Conservation (phyloP, 306 rosid species). For the Abrus pulchellus region DNA sequence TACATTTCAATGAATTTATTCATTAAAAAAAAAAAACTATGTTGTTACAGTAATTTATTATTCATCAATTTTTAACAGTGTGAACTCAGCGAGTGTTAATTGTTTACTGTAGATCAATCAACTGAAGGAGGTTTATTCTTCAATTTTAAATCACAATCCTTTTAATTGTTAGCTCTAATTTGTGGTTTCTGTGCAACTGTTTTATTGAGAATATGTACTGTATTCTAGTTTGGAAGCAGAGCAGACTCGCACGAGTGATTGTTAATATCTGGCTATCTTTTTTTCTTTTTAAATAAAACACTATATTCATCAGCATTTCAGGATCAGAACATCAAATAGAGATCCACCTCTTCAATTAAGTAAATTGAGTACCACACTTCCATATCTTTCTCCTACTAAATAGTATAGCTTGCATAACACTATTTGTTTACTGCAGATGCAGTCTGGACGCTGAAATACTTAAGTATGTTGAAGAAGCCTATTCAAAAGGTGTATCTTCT, state of each 20-base stretch:
- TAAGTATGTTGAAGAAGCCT: conserved; percentile 86
- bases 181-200: conserved; percentile 30
- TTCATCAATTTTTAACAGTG: not conserved
- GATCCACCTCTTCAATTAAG: conserved; percentile 8
- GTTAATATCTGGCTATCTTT: conserved; percentile 1
- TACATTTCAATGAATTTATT: conserved; percentile 8
- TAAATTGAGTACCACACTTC: conserved; percentile 22
- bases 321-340: not conserved
- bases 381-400: no score
- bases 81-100: conserved; percentile 16
- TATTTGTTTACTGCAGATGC: conserved; percentile 60
- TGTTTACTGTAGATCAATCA: conserved; percentile 15
- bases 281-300: not conserved
- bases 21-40: not conserved
- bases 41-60: conserved; percentile 6
- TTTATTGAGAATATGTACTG: conserved; percentile 15
- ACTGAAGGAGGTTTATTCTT: conserved; percentile 18
- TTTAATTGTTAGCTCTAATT: conserved; percentile 4
- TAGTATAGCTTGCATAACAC: not conserved
- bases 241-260: not conserved
- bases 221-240: not conserved
- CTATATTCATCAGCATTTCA: not conserved
- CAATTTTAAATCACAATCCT: conserved; percentile 3
- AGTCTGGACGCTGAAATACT: conserved; percentile 81
- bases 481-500: conserved; percentile 93